A percentile compares a stretch with the other conserved stretches of the same genome.
phyloP scores from a whole-genome alignment of 306 rosid genomes.

The Castanea mollissima region DNA sequence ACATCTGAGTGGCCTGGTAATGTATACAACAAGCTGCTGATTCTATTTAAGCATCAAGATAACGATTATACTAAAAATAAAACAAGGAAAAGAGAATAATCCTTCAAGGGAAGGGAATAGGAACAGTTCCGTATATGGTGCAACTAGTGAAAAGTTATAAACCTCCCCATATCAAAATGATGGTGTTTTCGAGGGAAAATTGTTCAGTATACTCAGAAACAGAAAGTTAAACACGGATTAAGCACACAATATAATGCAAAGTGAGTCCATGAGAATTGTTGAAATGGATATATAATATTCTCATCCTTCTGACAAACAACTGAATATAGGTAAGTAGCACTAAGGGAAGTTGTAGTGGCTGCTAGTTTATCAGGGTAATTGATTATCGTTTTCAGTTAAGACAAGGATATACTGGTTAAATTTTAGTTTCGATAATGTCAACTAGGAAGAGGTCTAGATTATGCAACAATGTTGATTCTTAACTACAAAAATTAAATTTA shows the following conservation, averaged over 20 bases:
- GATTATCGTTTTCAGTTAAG: not conserved
- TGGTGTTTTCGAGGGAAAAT: not conserved
- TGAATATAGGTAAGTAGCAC: not conserved
- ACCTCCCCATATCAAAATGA: not conserved
- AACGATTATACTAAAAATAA: not conserved
- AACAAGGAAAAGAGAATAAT: not conserved
- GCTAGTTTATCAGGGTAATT: not conserved
- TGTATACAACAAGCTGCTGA: not conserved
- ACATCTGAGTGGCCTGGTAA: not conserved
- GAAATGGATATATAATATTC: not conserved
- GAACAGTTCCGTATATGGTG: not conserved
- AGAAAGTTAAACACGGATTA: not conserved
- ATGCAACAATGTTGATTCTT: not conserved
- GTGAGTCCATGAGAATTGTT: slow-evolving; percentile 12
- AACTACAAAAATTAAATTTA: not conserved
- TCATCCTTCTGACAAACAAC: not conserved
- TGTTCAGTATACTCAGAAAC: not conserved
- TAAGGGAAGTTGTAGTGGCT: not conserved
- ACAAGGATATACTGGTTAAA: not conserved
- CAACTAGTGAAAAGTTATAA: not conserved
- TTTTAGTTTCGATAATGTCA: not conserved
- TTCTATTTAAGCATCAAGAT: not conserved
- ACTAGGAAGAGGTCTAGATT: not conserved
- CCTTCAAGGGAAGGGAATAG: not conserved
- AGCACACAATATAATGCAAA: not conserved